Evolutionary conservation across 2,329 filamentous ascomycete species (phyloP), one percentile per base, ranked within the genome.

Genomic region (Dactylellina cionopaga): DNA sequence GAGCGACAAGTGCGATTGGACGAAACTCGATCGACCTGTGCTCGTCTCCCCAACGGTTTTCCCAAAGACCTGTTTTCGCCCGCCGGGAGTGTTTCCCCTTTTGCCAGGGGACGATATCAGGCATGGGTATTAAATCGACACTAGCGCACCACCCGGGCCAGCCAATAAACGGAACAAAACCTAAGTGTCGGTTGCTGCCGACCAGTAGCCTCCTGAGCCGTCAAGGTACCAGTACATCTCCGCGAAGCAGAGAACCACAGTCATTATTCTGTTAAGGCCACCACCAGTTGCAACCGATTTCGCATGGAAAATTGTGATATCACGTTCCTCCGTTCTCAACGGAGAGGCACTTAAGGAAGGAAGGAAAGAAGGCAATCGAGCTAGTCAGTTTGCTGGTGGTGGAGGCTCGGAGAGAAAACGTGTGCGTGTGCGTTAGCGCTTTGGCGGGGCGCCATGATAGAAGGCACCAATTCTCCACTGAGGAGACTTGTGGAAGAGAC

Each of bases 11-110:
- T 62, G 41, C 37, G 13, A 56, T 66, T 55, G 66, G 65, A 70
- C 25, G 41, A 55, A 29, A 27, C n/a, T n/a, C n/a, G n/a, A n/a
- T n/a, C n/a, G n/a, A 43, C 37, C 41, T 31, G 22, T 41, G 47
- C 24, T 54, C 43, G 47, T 29, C 59, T 39, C 51, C 22, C 47
- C 55, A 63, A 71, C 56, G 58, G 66, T 63, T 71, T 71, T 71
- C 58, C 65, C 66, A 58, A 71, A 35, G 55, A 71, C 66, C 66
- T 29, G 58, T 71, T 71, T 70, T 55, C 43, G 15, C 9, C 44
- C 35, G 43, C 65, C 66, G 66, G 66, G 56, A 58, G 66, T 64
- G 60, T 71, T 63, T 71, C 66, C 66, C 56, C 43, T 64, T 71
- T 64, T 33, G 66, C 59, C 15, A 27, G 37, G 43, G 51, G n/a